A percentile compares a stretch with the other conserved stretches of the same genome.
Evolutionary conservation across 164 flowering plant species (phyloP).

Genomic region (Magnolia sinica): DNA sequence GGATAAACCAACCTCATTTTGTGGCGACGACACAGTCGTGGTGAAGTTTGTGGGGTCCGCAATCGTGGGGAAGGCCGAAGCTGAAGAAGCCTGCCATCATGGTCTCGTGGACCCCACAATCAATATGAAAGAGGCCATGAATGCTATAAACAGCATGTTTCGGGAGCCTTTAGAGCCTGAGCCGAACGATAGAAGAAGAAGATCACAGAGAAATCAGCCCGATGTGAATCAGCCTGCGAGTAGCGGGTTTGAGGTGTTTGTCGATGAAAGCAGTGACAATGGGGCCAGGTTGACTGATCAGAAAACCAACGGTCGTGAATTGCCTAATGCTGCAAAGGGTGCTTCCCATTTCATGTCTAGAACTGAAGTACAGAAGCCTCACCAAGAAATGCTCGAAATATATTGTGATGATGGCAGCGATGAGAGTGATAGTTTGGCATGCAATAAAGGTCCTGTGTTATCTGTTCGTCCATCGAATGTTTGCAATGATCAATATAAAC

Average conservation of each 20-base stretch:
- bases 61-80: constrained; percentile 68
- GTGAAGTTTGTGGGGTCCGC: constrained; percentile 70
- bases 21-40: constrained; percentile 64
- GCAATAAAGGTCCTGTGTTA: background rate
- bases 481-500: constrained; percentile 28
- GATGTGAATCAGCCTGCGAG: constrained; percentile 25
- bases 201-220: constrained; percentile 30
- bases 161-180: constrained; percentile 69
- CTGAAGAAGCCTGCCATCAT: constrained; percentile 92
- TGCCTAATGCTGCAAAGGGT: background rate
- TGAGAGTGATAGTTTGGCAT: constrained; percentile 11
- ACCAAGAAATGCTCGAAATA: constrained; percentile 48
- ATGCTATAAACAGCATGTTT: constrained; percentile 87
- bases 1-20: constrained; percentile 19
- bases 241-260: constrained; percentile 47
- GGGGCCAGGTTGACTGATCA: constrained; percentile 16
- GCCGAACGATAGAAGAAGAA: constrained; percentile 30
- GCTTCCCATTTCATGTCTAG: background rate
- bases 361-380: constrained; percentile 20
- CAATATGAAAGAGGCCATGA: constrained; percentile 87
- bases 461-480: constrained; percentile 41
- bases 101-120: constrained; percentile 94
- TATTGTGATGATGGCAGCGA: constrained; percentile 39
- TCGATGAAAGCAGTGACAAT: constrained; percentile 48
- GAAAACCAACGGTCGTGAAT: constrained; percentile 14